phyloP scores from a whole-genome alignment of 1,139 yeast genomes.

The Kodamaea derodonti region DNA sequence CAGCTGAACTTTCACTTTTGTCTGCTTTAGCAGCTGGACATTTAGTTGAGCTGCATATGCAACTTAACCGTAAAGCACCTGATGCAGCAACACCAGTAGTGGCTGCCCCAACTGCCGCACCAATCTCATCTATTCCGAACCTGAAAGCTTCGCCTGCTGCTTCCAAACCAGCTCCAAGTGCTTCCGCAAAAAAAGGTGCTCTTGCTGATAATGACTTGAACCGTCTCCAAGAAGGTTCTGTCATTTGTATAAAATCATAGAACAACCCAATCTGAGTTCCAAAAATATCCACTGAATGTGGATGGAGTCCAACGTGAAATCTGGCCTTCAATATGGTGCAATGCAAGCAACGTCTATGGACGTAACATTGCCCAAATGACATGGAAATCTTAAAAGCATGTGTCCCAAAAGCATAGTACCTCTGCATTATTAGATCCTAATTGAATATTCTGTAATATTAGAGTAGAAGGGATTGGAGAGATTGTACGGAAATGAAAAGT shows the following conservation, averaged over 20 bases:
- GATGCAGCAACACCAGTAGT: conserved; percentile 30
- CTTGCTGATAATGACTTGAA: conserved; percentile 36
- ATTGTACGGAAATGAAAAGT: neutral
- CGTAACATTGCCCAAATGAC: too few relatives aligned
- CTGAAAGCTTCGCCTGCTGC: conserved; percentile 10
- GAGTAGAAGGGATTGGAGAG: too few relatives aligned
- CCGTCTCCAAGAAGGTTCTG: conserved; percentile 65
- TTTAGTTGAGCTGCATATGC: conserved; percentile 96
- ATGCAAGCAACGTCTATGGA: too few relatives aligned
- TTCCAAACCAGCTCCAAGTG: conserved; percentile 5
- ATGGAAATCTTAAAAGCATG: too few relatives aligned
- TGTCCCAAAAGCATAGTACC: too few relatives aligned
- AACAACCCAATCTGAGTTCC: too few relatives aligned
- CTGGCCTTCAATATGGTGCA: too few relatives aligned
- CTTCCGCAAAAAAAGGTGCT: conserved; percentile 5
- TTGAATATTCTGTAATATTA: too few relatives aligned
- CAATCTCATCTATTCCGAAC: conserved; percentile 17
- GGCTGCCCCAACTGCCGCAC: conserved; percentile 40
- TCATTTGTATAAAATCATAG: conserved; percentile 53
- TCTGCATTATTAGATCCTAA: too few relatives aligned
- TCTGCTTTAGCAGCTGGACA: conserved; percentile 98
- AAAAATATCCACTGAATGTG: too few relatives aligned
- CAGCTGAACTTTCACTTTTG: conserved; percentile 92
- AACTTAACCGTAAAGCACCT: conserved; percentile 76
- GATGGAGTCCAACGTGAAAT: too few relatives aligned